Conservation (phyloP, 176 grass and related monocot species). For the Eleusine coracana region DNA sequence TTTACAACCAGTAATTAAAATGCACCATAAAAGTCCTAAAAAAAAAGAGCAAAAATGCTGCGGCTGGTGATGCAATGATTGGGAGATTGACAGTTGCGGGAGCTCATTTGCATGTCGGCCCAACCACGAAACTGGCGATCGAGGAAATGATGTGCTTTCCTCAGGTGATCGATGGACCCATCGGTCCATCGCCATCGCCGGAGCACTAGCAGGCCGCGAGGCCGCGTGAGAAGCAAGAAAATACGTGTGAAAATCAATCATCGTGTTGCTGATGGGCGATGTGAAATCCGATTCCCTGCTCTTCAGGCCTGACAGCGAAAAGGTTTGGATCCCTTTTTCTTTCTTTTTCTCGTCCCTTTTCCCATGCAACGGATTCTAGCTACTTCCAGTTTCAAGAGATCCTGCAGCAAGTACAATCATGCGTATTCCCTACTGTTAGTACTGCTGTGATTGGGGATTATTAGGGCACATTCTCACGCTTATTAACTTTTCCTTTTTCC, state of each 20-base stretch:
- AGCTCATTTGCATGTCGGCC: constrained; percentile 17
- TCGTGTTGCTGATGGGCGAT: not conserved
- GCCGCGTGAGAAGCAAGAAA: not conserved
- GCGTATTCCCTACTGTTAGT: too few species aligned
- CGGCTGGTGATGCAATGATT: not conserved
- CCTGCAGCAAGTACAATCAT: not conserved
- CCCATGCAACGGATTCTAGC: constrained; percentile 1
- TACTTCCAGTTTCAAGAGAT: not conserved
- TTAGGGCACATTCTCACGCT: too few species aligned
- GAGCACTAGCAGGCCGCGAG: not conserved
- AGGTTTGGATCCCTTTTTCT: not conserved
- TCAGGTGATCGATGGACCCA: constrained; percentile 29
- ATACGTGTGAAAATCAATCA: constrained; percentile 15
- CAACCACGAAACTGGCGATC: constrained; percentile 13
- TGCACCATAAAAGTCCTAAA: too few species aligned
- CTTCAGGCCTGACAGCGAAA: not conserved
- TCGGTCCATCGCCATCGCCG: constrained; percentile 1
- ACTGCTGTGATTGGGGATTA: too few species aligned
- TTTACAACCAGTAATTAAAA: too few species aligned
- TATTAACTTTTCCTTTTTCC: too few species aligned
- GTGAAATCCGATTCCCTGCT: constrained; percentile 4
- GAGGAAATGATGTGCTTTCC: not conserved
- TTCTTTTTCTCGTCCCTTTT: constrained; percentile 36
- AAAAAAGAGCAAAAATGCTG: too few species aligned
- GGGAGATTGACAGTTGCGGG: not conserved